A percentile compares a stretch with the other conserved stretches of the same genome.
These are phyloP conservation scores for Boletus mariae DNA, from an alignment of 1,284 basidiomycete genomes.

Conservation along the genomic window DNA sequence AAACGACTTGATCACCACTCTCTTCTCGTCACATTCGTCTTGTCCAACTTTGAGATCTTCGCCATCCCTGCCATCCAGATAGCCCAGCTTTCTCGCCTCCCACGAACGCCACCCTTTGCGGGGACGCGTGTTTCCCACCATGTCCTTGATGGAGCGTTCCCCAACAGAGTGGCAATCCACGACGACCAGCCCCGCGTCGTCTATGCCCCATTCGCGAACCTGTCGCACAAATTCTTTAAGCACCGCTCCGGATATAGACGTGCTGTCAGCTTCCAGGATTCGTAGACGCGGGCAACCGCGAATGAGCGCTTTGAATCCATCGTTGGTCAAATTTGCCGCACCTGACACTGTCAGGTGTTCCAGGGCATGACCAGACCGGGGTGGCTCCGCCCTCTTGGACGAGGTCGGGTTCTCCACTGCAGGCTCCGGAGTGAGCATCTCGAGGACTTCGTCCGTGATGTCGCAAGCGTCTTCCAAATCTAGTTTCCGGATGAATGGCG, in stretches of 20 bases:
- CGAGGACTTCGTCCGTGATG: constrained; percentile 71
- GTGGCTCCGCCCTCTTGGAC: constrained; percentile 4
- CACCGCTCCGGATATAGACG: constrained; percentile 60
- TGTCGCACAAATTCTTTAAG: constrained; percentile 67
- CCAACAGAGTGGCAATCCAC: constrained; percentile 76
- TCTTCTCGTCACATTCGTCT: constrained; percentile 68
- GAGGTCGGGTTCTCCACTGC: constrained; percentile 1
- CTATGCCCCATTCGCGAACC: constrained; percentile 44
- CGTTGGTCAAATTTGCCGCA: constrained; percentile 59
- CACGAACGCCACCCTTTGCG: constrained; percentile 70
- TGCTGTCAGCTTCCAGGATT: constrained; percentile 77
- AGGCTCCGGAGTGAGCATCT: constrained; percentile 55
- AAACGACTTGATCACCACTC: constrained; percentile 82
- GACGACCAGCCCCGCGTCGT: constrained; percentile 56
- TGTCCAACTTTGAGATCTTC: constrained; percentile 61
- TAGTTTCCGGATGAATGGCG: constrained; percentile 67
- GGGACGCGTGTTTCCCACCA: constrained; percentile 55
- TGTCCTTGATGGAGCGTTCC: constrained; percentile 58
- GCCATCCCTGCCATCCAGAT: constrained; percentile 63
- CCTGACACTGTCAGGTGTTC: constrained; percentile 75
- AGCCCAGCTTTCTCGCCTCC: constrained; percentile 61
- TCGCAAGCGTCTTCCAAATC: constrained; percentile 83
- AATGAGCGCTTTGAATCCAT: constrained; percentile 63
- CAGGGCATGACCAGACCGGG: constrained; percentile 58
- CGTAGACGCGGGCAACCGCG: constrained; percentile 57